These are phyloP conservation scores for Wickerhamiella brachini DNA, from an alignment of 805 yeast genomes.

Conservation along the genomic window DNA sequence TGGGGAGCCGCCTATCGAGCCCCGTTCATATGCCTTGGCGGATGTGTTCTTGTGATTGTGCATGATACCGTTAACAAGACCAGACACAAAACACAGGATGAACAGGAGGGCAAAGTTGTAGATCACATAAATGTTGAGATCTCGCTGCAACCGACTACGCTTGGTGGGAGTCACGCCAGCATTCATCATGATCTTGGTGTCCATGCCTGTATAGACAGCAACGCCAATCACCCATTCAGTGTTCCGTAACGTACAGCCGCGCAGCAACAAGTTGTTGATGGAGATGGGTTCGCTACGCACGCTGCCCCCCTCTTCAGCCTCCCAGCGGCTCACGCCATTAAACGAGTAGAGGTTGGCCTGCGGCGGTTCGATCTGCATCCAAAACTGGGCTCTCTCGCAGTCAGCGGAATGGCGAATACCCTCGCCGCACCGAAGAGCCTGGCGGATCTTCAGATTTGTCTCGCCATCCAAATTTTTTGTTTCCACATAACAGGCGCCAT, in stretches of 20 bases:
- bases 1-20: slow-evolving; percentile 46
- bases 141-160: slow-evolving; percentile 50
- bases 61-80: slow-evolving; percentile 53
- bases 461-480: slow-evolving; percentile 67
- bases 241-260: slow-evolving; percentile 65
- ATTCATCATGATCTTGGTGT: slow-evolving; percentile 67
- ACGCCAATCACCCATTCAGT: slow-evolving; percentile 66
- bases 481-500: slow-evolving; percentile 57
- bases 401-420: slow-evolving; percentile 33
- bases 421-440: slow-evolving; percentile 44
- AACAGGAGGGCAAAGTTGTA: slow-evolving; percentile 53
- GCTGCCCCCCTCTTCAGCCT: slow-evolving; percentile 3
- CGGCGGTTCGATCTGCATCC: slow-evolving; percentile 62
- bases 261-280: slow-evolving; percentile 49
- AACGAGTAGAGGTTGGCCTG: slow-evolving; percentile 49
- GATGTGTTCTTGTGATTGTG: slow-evolving; percentile 33
- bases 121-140: slow-evolving; percentile 53
- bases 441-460: slow-evolving; percentile 55
- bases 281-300: slow-evolving; percentile 39
- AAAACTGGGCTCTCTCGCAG: slow-evolving; percentile 31
- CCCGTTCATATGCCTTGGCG: slow-evolving; percentile 38
- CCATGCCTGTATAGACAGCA: slow-evolving; percentile 61
- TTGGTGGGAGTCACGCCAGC: slow-evolving; percentile 72
- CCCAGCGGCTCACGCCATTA: slow-evolving; percentile 24
- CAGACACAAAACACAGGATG: slow-evolving; percentile 55